Evolutionary conservation across 2,329 filamentous ascomycete genomes (phyloP), one percentile per base, ranked within the genome.

Genomic region (Hymenoscyphus occultus): DNA sequence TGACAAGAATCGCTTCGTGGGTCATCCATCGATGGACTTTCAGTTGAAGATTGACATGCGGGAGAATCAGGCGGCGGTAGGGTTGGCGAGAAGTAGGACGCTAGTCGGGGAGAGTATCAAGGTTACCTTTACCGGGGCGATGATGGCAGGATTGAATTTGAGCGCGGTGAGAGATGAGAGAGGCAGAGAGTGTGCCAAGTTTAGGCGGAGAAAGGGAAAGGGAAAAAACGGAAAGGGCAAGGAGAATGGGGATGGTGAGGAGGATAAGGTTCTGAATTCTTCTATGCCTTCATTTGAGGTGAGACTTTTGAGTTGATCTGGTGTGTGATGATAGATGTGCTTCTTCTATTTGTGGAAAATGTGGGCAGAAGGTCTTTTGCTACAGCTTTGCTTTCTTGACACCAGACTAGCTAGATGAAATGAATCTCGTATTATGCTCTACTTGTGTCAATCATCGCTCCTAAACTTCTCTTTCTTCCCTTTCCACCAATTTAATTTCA

Each of bases 1-100:
- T 19, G n/a, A 51, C n/a, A 51, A 51, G 10, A 51, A 51, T 10
- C 45, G 45, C 45, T 51, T 19, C 9, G n/a, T 51, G 19, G n/a
- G n/a, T 2, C 22, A 6, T 10, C 45, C 45, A 5, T 6, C 45
- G n/a, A 51, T 51, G 45, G 45, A 51, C 45, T 51, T 51, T 19
- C 45, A 51, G 22, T n/a, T 51, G n/a, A 51, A 51, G 45, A 51
- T 19, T n/a, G 45, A 51, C n/a, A 51, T 19, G 45, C n/a, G 45
- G 6, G 45, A 51, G n/a, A 19, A n/a, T 10, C n/a, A 51, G 45
- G 22, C 22, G 7, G 19, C 45, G 12, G 22, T 51, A 19, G 45
- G 45, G 7, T 19, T 51, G 45, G 45, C 45, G 12, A n/a, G 22
- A 51, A 51, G n/a, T 51, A n/a, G 45, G 19, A 10, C 7, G 22